Conservation (phyloP, 331 rosid species). For the Quercus tomentella region DNA sequence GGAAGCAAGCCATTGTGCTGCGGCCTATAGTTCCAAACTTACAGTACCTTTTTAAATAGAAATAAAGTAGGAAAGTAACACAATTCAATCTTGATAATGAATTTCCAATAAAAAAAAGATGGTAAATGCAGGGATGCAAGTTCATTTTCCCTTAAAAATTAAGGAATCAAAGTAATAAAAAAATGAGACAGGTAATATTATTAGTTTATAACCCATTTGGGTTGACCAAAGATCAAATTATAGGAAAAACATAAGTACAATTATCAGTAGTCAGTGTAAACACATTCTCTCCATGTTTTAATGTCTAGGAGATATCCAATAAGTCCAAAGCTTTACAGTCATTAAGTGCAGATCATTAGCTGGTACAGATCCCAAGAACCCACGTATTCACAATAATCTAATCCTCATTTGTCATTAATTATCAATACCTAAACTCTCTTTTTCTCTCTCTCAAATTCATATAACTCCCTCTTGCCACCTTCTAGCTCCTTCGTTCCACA, state of each 20-base stretch:
- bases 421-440: neutral
- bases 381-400: conserved; percentile 49
- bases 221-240: conserved; percentile 58
- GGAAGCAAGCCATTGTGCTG: neutral
- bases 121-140: neutral
- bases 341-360: conserved; percentile 57
- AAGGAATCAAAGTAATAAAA: neutral
- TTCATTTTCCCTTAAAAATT: neutral
- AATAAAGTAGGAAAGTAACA: neutral
- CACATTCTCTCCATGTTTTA: conserved; percentile 83
- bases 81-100: neutral
- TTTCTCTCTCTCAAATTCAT: conserved; percentile 21
- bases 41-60: neutral
- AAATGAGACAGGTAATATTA: neutral
- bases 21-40: neutral
- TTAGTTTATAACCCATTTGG: conserved; percentile 26
- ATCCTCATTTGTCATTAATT: conserved; percentile 21
- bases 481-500: conserved; percentile 28
- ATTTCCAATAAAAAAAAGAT: neutral
- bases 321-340: conserved; percentile 70
- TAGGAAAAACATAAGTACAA: conserved; percentile 1
- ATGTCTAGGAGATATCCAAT: conserved; percentile 56
- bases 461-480: conserved; percentile 18
- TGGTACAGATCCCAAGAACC: conserved; percentile 68
- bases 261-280: conserved; percentile 36